A percentile compares a stretch with the other conserved stretches of the same genome.
These are phyloP conservation scores for Aschersonia sp. DNA, from an alignment of 2,329 filamentous ascomycete species.

Conservation along the genomic window DNA sequence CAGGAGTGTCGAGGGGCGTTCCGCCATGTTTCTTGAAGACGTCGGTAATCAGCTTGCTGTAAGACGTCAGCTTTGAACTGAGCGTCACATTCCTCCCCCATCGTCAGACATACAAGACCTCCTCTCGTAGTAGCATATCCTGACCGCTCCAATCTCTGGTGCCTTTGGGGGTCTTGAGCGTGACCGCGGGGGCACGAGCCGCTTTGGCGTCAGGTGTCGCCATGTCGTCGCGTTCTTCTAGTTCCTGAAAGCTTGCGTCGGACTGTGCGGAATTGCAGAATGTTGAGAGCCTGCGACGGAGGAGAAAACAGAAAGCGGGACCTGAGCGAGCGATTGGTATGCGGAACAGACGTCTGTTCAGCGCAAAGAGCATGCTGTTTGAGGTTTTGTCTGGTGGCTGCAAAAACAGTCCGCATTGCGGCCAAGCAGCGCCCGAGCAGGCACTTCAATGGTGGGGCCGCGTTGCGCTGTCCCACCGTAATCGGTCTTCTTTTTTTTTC, in stretches of 20 bases:
- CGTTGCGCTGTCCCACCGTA: no score
- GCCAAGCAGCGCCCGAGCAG: conserved; percentile 2
- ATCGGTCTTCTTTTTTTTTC: neutral
- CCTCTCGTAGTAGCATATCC: conserved; percentile 68
- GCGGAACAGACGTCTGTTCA: conserved; percentile 4
- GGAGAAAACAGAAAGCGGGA: neutral
- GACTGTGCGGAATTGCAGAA: neutral
- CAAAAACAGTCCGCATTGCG: neutral
- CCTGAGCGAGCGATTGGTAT: conserved; percentile 1
- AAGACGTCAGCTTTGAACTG: neutral
- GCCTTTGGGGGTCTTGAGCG: conserved; percentile 77
- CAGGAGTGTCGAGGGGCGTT: conserved; percentile 64
- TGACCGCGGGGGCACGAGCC: conserved; percentile 30
- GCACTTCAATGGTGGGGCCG: no score
- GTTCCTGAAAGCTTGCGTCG: neutral
- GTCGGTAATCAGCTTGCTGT: conserved; percentile 48
- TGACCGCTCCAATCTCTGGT: conserved; percentile 75
- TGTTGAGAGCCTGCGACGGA: conserved; percentile 2
- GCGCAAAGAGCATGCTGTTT: conserved; percentile 6
- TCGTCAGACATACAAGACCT: conserved; percentile 41
- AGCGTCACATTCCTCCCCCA: neutral
- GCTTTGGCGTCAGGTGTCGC: conserved; percentile 13
- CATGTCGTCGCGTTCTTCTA: conserved; percentile 11
- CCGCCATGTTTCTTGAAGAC: conserved; percentile 77
- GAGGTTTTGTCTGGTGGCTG: no score